Evolutionary conservation across 306 rosid genomes (phyloP), one percentile per base, ranked within the genome.

Genomic region (Vigna mungo): DNA sequence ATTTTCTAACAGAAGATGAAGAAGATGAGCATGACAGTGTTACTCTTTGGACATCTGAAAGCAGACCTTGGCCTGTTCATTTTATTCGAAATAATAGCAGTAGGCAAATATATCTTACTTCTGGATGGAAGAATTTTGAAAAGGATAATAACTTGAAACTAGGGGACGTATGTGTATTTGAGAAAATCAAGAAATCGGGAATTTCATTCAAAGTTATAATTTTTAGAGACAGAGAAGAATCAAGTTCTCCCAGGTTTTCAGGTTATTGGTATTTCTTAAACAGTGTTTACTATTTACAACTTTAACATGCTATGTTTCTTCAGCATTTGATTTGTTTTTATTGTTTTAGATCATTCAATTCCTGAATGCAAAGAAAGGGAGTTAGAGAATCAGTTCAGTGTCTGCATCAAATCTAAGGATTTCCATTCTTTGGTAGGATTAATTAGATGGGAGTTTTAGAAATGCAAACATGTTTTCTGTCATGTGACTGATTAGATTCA

Each of bases 81-180:
- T 67, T 46, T 9, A 0, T 39, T n/a, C 0, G 0, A 34, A 66
- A 43, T n/a, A 0, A 0, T 53, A 0, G 23, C 36, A 53, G 1
- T 54, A 47, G n/a, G 27, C 81, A 67, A 55, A 15, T n/a, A 16
- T 5, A 1, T 0, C 21, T 76, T 10, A 53, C 5, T 16, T 10
- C 12, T 1, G 75, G 81, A n/a, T 77, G 75, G 81, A n/a, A 11
- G 48, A 0, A 10, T 4, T 77, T 77, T 77, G 81, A 3, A 4
- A 3, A 16, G 9, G 81, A 53, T 52, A 67, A 77, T 43, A n/a
- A 54, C 53, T 27, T 77, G 68, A 27, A 41, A 54, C 2, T 23
- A 0, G 48, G 36, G 3, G 52, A 77, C 54, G 81, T 41, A 3
- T 67, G 67, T 27, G 36, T 54, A 54, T 77, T 77, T 54, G 74